Evolutionary conservation across 1,284 basidiomycete species (phyloP), one percentile per base, ranked within the genome.

Genomic region (Xanthoconium separans): DNA sequence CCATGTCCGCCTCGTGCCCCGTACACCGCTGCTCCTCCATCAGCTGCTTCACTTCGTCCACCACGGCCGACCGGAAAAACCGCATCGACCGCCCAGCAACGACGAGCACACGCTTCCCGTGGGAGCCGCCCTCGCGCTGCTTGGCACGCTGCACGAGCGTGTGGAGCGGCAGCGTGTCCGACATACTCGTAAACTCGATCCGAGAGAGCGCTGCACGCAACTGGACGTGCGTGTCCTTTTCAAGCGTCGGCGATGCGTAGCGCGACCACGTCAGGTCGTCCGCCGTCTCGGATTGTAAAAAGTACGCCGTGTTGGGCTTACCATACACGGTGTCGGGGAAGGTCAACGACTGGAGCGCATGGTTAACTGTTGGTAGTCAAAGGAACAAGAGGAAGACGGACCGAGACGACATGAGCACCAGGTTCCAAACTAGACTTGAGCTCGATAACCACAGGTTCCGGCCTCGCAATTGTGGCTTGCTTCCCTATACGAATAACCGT

Each of bases 21-120:
- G 70, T 57, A 1, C 71, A 62, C 7, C 72, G 78, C n/a, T 75
- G 68, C 55, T 78, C 77, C 4, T 76, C 65, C 13, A 85, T 69
- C 34, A 93, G 66, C 51, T 73, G 65, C 27, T 75, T 75, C 48
- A 93, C 66, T 72, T 95, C 93, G 1, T 61, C 62, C 16, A 66
- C 59, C 56, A 87, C 77, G 16, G 76, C 78, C 58, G 83, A 79
- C 2, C 80, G 72, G 6, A 83, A 80, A 71, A 90, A 75, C 47
- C 88, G 76, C 50, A 92, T 77, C 24, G 90, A 91, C 2, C 93
- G 80, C 2, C 92, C 93, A 15, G 91, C 70, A 11, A 91, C 77
- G 39, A 93, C 75, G 37, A 89, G 72, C 15, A 78, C 74, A 58
- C 69, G 69, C 7, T 24, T 24, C 24, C 3, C 54, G 67, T 66